Conservation (phyloP, 257 asterid genomes). For the Prunella vulgaris region DNA sequence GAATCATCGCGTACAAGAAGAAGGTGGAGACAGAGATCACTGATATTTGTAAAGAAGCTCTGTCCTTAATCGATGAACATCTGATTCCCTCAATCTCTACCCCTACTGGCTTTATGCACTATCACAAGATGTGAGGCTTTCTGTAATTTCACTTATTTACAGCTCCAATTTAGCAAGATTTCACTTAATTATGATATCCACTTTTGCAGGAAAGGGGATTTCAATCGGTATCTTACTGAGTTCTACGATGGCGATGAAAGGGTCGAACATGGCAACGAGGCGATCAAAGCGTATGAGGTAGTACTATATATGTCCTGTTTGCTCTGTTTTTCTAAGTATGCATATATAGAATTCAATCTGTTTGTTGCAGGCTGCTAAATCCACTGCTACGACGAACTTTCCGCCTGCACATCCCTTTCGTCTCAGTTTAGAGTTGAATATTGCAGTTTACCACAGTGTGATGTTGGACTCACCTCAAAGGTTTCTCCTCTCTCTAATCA, state of each 20-base stretch:
- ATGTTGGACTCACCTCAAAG: neutral
- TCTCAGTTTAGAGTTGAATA: neutral
- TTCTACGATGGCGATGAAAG: neutral
- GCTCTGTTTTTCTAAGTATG: too few species aligned
- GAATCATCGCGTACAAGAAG: neutral
- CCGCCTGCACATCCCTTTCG: neutral
- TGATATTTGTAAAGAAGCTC: neutral
- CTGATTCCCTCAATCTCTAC: conserved; percentile 39
- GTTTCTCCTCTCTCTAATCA: neutral
- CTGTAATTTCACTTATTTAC: too few species aligned
- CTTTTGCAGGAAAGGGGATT: neutral
- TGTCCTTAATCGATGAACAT: neutral
- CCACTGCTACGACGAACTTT: neutral
- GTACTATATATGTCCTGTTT: too few species aligned
- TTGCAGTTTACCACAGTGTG: neutral
- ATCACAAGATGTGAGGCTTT: conserved; percentile 64
- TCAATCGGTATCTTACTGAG: neutral
- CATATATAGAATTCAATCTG: neutral
- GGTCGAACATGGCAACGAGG: neutral
- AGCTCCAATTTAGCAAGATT: neutral
- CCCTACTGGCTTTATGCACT: conserved; percentile 60
- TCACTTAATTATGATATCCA: neutral
- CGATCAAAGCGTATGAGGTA: neutral
- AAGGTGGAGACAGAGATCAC: neutral
- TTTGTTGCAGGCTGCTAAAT: neutral